These are phyloP conservation scores for Exophiala sp. DNA, from an alignment of 2,329 filamentous ascomycete genomes.

Conservation along the genomic window DNA sequence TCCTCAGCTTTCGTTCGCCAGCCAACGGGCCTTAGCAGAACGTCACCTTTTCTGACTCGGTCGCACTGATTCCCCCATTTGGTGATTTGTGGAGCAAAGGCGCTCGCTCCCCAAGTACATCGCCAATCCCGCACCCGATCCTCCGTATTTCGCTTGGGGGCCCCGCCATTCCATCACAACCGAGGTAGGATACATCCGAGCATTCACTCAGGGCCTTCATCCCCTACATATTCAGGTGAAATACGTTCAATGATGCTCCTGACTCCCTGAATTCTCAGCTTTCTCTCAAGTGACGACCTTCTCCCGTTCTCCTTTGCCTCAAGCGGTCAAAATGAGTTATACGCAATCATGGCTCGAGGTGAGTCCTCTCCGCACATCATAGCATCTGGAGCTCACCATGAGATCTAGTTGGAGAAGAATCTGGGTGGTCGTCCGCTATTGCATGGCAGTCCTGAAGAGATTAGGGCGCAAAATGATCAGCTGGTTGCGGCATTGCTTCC, in stretches of 20 bases:
- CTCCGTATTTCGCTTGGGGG: background rate
- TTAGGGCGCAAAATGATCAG: slow-evolving; percentile 19
- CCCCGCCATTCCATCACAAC: background rate
- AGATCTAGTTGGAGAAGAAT: slow-evolving; percentile 22
- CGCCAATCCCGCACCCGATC: no score
- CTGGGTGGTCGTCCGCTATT: slow-evolving; percentile 22
- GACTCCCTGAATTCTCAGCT: background rate
- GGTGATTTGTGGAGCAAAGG: background rate
- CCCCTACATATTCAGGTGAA: background rate
- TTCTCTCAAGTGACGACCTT: background rate
- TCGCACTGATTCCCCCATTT: background rate
- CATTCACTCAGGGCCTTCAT: background rate
- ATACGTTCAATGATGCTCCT: background rate
- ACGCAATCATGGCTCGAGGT: slow-evolving; percentile 26
- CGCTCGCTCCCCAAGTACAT: no score
- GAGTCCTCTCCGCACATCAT: background rate
- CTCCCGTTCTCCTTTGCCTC: background rate
- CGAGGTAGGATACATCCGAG: background rate
- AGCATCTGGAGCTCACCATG: background rate
- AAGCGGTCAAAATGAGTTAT: slow-evolving; percentile 19
- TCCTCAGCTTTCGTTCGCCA: background rate
- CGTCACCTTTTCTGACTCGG: background rate
- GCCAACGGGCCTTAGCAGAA: background rate
- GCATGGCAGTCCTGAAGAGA: slow-evolving; percentile 21
- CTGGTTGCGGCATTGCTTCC: slow-evolving; percentile 19